Base-by-base conservation (phyloP, 2,329 filamentous ascomycete species). In the Fusarium sp. region DNA sequence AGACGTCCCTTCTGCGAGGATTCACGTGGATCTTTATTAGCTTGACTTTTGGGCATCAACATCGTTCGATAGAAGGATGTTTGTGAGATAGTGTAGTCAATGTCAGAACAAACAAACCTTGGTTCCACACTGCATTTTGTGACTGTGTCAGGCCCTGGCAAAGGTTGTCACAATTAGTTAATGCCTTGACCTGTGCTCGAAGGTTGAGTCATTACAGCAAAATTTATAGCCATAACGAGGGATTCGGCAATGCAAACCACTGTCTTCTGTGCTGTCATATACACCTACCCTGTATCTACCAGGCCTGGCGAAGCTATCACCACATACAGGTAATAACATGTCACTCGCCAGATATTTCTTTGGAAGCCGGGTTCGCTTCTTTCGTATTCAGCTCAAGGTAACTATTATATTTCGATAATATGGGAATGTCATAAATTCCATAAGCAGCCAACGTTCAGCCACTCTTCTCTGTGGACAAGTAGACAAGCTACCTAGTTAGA, bases 1-100 rank as follows among this genome's bases (percentile, higher is more conserved):
- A 18, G n/a, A 39, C 18, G 5, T 41, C 23, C 29, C 16, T 45
- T 25, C 11, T 39, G 23, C n/a, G 21, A 31, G 19, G 14, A 27
- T 55, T 46, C 27, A 25, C 39, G n/a, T 25, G 21, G 39, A n/a
- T 23, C 25, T 44, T 18, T 38, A 27, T 54, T 51, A n/a, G 21
- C 54, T 33, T 29, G 39, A 37, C 35, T 38, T 52, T 33, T 41
- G 39, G 21, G 44, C 35, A 39, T 51, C 29, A 23, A 18, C 37
- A 19, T 35, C 29, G 12, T 35, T 51, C 46, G 41, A 44, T 51
- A n/a, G 48, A 46, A 8, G n/a, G 61, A 42, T 56, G 62, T 68
- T 64, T 25, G 59, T 67, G 62, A 66, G 51, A 68, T n/a, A 27
- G 61, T 55, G 39, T 58, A 71, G 59, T 56, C 62, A 64, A 71